Evolutionary conservation across 148 eudicot species (phyloP).

Genomic region (Silene latifolia): DNA sequence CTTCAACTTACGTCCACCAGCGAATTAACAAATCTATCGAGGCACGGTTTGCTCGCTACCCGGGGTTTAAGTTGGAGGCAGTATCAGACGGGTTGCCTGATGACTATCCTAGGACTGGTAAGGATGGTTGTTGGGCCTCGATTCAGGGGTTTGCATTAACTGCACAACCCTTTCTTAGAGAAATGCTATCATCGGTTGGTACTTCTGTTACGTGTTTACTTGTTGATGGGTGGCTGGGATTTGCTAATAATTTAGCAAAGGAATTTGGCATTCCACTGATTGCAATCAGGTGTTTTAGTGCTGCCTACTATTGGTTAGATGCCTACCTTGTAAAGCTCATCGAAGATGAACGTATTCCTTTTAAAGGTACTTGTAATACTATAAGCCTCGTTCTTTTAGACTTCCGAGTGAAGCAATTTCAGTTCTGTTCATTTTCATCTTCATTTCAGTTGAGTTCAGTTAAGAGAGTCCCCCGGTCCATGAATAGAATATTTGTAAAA

Average conservation of each 20-base stretch:
- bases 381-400: neutral
- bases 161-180: neutral
- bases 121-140: neutral
- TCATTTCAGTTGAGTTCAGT: too few species aligned
- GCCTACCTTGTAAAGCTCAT: neutral
- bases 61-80: slow-evolving; percentile 4
- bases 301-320: neutral
- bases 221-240: neutral
- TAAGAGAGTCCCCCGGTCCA: too few species aligned
- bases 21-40: neutral
- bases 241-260: neutral
- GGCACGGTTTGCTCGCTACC: neutral
- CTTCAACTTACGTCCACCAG: slow-evolving; percentile 7
- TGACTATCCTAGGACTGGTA: slow-evolving; percentile 4
- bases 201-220: slow-evolving; percentile 5
- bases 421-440: too few species aligned
- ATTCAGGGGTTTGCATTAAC: slow-evolving; percentile 5
- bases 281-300: neutral
- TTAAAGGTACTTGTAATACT: neutral
- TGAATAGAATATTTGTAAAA: too few species aligned
- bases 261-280: neutral
- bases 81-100: slow-evolving; percentile 3
- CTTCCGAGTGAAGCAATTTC: too few species aligned
- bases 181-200: slow-evolving; percentile 3
- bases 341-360: neutral